phyloP scores from a whole-genome alignment of 768 basidiomycete genomes.

The Coprinopsis strossmayeri region DNA sequence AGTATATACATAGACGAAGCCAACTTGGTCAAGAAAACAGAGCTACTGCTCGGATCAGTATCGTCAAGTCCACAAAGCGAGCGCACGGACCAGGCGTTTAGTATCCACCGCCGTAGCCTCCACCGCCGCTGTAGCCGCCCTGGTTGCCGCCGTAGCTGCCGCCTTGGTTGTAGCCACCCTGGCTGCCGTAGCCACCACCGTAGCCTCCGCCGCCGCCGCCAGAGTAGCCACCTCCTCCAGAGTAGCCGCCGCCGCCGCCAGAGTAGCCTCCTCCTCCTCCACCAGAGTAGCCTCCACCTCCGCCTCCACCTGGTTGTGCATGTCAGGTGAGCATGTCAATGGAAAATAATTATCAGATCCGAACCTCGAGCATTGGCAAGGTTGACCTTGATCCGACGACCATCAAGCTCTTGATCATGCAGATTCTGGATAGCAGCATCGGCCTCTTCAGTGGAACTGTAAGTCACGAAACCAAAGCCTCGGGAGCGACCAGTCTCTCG shows the following conservation, averaged over 20 bases:
- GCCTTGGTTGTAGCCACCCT: conserved; percentile 11
- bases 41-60: too few species aligned
- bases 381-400: conserved; percentile 86
- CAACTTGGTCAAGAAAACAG: too few species aligned
- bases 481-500: conserved; percentile 96
- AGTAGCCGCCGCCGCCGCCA: conserved; percentile 17
- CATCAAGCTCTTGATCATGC: conserved; percentile 92
- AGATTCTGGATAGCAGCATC: conserved; percentile 66
- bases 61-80: neutral
- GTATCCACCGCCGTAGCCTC: neutral
- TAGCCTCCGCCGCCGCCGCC: conserved; percentile 26
- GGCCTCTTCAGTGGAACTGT: conserved; percentile 54
- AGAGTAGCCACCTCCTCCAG: conserved; percentile 16
- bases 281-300: conserved; percentile 20
- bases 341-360: conserved; percentile 1
- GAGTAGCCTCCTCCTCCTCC: conserved; percentile 17
- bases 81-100: neutral
- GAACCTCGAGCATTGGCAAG: conserved; percentile 59
- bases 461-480: conserved; percentile 96
- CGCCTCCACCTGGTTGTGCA: conserved; percentile 17
- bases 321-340: conserved; percentile 20
- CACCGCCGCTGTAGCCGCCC: conserved; percentile 7
- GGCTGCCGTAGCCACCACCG: conserved; percentile 9
- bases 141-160: too few species aligned
- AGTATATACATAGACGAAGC: too few species aligned